Conservation (phyloP, 306 rosid genomes). For the Ziziphus jujuba region DNA sequence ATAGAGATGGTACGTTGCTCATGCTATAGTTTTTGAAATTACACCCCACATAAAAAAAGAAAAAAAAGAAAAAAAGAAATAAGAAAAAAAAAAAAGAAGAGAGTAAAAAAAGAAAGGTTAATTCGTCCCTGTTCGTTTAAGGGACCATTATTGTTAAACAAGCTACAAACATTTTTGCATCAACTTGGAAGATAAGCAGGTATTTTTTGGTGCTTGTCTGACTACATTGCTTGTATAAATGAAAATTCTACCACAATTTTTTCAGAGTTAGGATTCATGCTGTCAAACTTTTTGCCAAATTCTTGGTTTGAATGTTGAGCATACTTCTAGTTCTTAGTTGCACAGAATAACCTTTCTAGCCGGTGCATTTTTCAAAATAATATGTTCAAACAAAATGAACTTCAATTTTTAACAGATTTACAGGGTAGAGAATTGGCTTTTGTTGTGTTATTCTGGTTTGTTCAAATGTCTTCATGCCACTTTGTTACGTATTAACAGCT, state of each 20-base stretch:
- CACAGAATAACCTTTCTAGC: no score
- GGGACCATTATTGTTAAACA: conserved; percentile 27
- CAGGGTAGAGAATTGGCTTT: no score
- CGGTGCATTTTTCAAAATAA: no score
- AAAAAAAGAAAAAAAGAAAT: conserved; percentile 18
- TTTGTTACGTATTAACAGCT: no score
- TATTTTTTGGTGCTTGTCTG: conserved; percentile 64
- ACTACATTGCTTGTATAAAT: conserved; percentile 57
- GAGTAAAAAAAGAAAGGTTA: conserved; percentile 19
- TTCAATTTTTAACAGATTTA: no score
- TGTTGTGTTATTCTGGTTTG: no score
- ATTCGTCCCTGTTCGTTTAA: conserved; percentile 17
- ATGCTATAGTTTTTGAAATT: neutral
- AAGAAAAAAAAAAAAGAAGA: conserved; percentile 17
- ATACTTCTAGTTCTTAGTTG: no score
- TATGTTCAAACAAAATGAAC: no score
- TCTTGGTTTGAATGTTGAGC: no score
- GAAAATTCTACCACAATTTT: conserved; percentile 16
- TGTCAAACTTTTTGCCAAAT: no score
- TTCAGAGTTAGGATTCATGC: neutral
- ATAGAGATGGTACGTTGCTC: neutral
- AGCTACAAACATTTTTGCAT: conserved; percentile 23
- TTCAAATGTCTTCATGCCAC: no score
- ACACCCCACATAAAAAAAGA: neutral
- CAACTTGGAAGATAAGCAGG: conserved; percentile 51